Conservation (phyloP, 257 asterid genomes). For the Prunella vulgaris region DNA sequence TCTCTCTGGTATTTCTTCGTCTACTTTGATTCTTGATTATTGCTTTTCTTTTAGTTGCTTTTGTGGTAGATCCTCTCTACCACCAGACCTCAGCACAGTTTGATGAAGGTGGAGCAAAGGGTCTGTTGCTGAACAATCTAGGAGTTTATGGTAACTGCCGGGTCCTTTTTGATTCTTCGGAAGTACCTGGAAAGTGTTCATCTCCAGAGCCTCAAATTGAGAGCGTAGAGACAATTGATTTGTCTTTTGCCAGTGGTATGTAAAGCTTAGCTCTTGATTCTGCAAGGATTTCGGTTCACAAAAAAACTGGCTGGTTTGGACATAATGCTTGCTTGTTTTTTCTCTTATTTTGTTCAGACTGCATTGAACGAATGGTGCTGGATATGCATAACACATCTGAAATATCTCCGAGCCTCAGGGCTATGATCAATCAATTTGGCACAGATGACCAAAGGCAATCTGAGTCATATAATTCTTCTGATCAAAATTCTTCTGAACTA, state of each 20-base stretch:
- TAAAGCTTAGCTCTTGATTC: conserved; percentile 15
- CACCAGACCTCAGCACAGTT: conserved; percentile 98
- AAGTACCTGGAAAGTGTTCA: conserved; percentile 77
- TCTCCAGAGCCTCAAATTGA: conserved; percentile 33
- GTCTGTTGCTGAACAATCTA: conserved; percentile 84
- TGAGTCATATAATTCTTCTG: conserved; percentile 34
- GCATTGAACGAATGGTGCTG: conserved; percentile 62
- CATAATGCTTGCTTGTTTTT: conserved; percentile 10
- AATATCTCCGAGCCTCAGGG: conserved; percentile 81
- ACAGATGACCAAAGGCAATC: conserved; percentile 54
- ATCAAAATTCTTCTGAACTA: conserved; percentile 40
- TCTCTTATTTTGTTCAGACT: conserved; percentile 40
- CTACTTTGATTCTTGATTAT: conserved; percentile 6
- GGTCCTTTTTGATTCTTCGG: conserved; percentile 87
- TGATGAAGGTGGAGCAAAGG: conserved; percentile 99
- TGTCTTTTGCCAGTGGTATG: conserved; percentile 82
- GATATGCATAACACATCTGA: conserved; percentile 53
- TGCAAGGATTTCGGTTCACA: conserved; percentile 4
- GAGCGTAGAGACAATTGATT: conserved; percentile 49
- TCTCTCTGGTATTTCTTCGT: conserved; percentile 1
- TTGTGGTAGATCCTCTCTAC: conserved; percentile 94
- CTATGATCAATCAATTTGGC: conserved; percentile 57
- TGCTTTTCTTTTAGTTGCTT: conserved; percentile 53
- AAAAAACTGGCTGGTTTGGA: background rate
- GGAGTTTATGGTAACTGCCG: conserved; percentile 86